Percentiles rank a stretch among this genome's conserved stretches.
Evolutionary conservation across 2,329 filamentous ascomycete species (phyloP).

Genomic region (Hymenoscyphus repandus): DNA sequence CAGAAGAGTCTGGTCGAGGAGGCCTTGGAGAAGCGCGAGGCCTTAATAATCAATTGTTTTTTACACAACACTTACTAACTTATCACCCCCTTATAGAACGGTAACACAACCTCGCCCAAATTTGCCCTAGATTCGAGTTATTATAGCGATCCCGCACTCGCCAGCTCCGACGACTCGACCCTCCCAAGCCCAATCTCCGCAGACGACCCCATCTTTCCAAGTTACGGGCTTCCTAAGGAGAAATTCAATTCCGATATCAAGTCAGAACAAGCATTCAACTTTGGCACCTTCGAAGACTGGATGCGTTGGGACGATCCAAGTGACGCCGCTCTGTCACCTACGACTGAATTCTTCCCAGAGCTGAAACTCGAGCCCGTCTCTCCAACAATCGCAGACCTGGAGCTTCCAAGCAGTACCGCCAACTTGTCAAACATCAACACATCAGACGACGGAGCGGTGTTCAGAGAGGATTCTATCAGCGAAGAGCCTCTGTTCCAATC

Average conservation of each 20-base stretch:
- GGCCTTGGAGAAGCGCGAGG: neutral
- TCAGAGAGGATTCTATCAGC: conserved; percentile 21
- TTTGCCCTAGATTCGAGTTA: conserved; percentile 19
- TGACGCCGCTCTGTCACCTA: conserved; percentile 25
- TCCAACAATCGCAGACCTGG: conserved; percentile 22
- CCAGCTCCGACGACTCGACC: conserved; percentile 23
- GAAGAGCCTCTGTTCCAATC: conserved; percentile 27
- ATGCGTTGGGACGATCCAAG: conserved; percentile 29
- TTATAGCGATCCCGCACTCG: conserved; percentile 16
- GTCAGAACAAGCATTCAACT: conserved; percentile 22
- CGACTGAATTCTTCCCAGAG: conserved; percentile 25
- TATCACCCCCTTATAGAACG: conserved; percentile 8
- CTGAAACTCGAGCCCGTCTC: conserved; percentile 25
- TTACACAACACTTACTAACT: conserved; percentile 5
- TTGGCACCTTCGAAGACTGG: conserved; percentile 29
- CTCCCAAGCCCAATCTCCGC: conserved; percentile 25
- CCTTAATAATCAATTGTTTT: neutral
- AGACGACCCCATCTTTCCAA: conserved; percentile 15
- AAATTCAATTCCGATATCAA: conserved; percentile 13
- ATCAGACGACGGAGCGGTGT: conserved; percentile 21
- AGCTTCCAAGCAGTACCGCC: conserved; percentile 11
- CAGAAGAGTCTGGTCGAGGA: neutral
- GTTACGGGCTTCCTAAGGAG: conserved; percentile 20
- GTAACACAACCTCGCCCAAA: conserved; percentile 11
- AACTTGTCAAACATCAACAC: conserved; percentile 5